Percentiles rank a stretch among this genome's conserved stretches.
phyloP scores from a whole-genome alignment of 148 eudicot species.

The Oxyria digyna region DNA sequence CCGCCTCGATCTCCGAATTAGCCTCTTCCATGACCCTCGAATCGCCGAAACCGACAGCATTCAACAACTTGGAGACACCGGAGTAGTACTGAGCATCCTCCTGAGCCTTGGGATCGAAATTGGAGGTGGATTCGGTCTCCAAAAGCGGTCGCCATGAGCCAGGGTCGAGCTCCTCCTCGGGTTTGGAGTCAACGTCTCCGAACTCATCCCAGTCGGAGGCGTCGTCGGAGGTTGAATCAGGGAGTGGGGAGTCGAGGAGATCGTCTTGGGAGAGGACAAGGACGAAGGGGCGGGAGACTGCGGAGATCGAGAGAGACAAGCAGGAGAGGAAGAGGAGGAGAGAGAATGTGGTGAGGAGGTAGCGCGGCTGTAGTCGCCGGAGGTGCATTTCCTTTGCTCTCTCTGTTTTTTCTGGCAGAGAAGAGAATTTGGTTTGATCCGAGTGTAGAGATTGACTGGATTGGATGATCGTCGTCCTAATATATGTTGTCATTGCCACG shows the following conservation, averaged over 20 bases:
- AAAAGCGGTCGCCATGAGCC: conserved; percentile 79
- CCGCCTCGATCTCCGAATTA: conserved; percentile 51
- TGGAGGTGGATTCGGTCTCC: conserved; percentile 4
- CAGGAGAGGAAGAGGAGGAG: conserved; percentile 11
- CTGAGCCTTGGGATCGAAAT: conserved; percentile 1
- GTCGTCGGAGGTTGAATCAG: conserved; percentile 14
- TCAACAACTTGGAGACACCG: conserved; percentile 41
- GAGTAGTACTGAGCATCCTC: conserved; percentile 26
- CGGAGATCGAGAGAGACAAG: conserved; percentile 19
- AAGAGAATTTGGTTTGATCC: neutral
- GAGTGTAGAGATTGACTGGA: neutral
- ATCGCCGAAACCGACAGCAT: conserved; percentile 44
- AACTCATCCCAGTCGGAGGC: conserved; percentile 58
- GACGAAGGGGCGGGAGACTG: conserved; percentile 48
- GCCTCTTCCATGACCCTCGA: conserved; percentile 49
- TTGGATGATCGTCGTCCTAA: neutral
- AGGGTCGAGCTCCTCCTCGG: conserved; percentile 58
- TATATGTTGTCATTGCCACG: conserved; percentile 9
- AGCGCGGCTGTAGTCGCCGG: conserved; percentile 9
- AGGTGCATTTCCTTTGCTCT: neutral
- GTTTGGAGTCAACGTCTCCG: conserved; percentile 35
- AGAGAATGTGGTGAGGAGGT: conserved; percentile 1
- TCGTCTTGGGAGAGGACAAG: conserved; percentile 82
- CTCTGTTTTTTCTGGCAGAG: neutral
- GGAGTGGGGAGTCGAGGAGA: conserved; percentile 31